A percentile compares a stretch with the other conserved stretches of the same genome.
These are phyloP conservation scores for Phytophthora pistaciae DNA, from an alignment of 352 stramenopile species.

Conservation along the genomic window DNA sequence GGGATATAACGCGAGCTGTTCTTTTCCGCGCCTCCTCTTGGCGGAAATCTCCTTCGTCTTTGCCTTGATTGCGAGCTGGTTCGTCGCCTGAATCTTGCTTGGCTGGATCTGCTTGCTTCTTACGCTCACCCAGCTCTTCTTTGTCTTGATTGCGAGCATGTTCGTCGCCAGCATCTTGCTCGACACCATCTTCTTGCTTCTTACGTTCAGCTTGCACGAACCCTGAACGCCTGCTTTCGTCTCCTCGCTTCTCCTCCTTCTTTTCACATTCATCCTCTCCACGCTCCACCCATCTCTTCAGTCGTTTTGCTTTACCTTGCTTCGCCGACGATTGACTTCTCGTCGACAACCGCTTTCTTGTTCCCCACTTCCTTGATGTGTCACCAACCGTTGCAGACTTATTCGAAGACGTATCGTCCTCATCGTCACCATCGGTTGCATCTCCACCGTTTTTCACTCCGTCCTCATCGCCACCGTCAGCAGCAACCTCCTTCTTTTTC, in stretches of 20 bases:
- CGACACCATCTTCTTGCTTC: not conserved
- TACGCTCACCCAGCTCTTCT: not conserved
- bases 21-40: not conserved
- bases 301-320: slow-evolving; percentile 5
- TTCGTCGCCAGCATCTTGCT: not conserved
- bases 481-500: not conserved
- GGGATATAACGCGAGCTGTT: not conserved
- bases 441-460: not conserved
- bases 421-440: not conserved
- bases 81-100: not conserved
- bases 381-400: slow-evolving; percentile 3
- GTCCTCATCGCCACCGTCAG: not conserved
- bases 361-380: slow-evolving; percentile 23
- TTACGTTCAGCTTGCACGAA: not conserved
- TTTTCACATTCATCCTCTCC: slow-evolving; percentile 2
- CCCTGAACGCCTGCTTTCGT: too few species aligned
- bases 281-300: slow-evolving; percentile 18
- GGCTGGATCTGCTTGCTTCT: not conserved
- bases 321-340: not conserved
- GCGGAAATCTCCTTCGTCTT: not conserved
- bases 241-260: slow-evolving; percentile 7
- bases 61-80: not conserved
- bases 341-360: slow-evolving; percentile 32
- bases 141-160: not conserved
- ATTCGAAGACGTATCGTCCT: slow-evolving; percentile 1